phyloP scores from a whole-genome alignment of 2,329 filamentous ascomycete genomes.

The Pezicula carpinea region DNA sequence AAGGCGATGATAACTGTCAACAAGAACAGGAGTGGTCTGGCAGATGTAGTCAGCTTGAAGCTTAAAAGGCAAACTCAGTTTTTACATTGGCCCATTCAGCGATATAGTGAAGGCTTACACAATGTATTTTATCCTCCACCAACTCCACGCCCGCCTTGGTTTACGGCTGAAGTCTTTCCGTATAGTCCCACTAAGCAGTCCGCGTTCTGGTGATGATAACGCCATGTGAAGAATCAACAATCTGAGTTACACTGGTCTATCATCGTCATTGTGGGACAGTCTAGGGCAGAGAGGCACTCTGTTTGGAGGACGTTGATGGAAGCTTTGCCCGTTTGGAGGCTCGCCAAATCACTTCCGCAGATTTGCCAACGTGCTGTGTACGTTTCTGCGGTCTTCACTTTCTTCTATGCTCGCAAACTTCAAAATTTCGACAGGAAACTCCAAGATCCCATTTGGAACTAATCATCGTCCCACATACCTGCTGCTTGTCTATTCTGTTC shows the following conservation, averaged over 20 bases:
- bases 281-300: not conserved
- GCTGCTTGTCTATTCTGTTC: too few species aligned
- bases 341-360: not conserved
- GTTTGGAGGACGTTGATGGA: not conserved
- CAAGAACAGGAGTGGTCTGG: constrained; percentile 21
- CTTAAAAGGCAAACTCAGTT: not conserved
- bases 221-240: too few species aligned
- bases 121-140: too few species aligned
- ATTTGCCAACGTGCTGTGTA: not conserved
- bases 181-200: too few species aligned
- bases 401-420: not conserved
- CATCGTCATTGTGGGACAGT: not conserved
- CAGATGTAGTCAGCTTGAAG: not conserved
- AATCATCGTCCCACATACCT: too few species aligned
- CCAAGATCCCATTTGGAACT: too few species aligned
- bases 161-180: too few species aligned
- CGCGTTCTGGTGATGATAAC: too few species aligned
- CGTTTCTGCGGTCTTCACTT: not conserved
- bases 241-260: not conserved
- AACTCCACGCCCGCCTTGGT: too few species aligned
- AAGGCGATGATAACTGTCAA: constrained; percentile 17
- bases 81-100: not conserved
- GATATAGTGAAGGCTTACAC: not conserved
- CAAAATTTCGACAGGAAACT: not conserved
- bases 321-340: not conserved